These are phyloP conservation scores for Ustilaginoidea virens DNA, from an alignment of 2,329 filamentous ascomycete genomes.

Conservation along the genomic window DNA sequence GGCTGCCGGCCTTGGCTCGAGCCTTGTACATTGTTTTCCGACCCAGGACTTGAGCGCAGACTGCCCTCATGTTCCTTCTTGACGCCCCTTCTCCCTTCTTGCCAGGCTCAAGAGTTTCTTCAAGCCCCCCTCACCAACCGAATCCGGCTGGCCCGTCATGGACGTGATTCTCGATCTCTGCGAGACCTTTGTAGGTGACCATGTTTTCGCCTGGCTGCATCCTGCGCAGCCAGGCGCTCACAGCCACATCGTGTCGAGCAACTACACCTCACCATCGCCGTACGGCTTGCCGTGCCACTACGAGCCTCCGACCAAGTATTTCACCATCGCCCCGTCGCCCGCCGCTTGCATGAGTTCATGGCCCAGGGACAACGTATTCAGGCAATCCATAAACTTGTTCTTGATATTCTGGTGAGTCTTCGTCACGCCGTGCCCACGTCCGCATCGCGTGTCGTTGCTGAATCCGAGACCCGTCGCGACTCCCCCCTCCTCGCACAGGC, in stretches of 20 bases:
- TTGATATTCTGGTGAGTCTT: conserved; percentile 64
- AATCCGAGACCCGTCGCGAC: too few relatives aligned
- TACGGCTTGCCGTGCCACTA: conserved; percentile 48
- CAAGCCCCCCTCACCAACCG: too few relatives aligned
- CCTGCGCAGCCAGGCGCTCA: conserved; percentile 42
- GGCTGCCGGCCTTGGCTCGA: too few relatives aligned
- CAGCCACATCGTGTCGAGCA: conserved; percentile 33
- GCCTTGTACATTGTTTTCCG: too few relatives aligned
- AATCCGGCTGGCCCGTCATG: too few relatives aligned
- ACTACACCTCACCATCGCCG: conserved; percentile 38
- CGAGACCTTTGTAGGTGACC: conserved; percentile 72
- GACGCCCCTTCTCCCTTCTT: too few relatives aligned
- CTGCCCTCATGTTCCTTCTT: too few relatives aligned
- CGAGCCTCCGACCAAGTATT: conserved; percentile 54
- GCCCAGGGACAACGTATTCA: conserved; percentile 60
- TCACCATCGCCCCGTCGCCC: conserved; percentile 53
- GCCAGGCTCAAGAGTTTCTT: too few relatives aligned
- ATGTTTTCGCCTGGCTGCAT: conserved; percentile 54
- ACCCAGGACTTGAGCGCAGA: too few relatives aligned
- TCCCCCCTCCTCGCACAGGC: too few relatives aligned
- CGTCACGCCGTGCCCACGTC: too few relatives aligned
- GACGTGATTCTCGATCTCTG: conserved; percentile 78
- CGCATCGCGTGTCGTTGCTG: too few relatives aligned
- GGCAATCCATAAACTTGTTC: conserved; percentile 64
- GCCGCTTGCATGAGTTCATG: conserved; percentile 68